Evolutionary conservation across 768 basidiomycete genomes (phyloP), one percentile per base, ranked within the genome.

Genomic region (Termitomyces sp.): DNA sequence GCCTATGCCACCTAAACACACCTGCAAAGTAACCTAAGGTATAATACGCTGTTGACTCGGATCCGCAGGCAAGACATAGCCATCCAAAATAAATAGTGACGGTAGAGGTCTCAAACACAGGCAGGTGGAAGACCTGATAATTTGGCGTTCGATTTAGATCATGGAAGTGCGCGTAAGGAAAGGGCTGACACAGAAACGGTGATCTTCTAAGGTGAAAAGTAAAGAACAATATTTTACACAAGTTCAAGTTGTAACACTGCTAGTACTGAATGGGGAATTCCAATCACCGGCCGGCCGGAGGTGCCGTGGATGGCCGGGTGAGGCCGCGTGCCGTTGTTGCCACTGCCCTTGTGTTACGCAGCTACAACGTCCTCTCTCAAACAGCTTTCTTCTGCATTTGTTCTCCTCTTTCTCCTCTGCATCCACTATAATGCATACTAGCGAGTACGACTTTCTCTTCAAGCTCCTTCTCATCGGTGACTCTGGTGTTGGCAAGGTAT

Each of bases 371-470:
- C 66, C 68, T 69, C 62, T 65, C 67, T 63, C 67, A 62, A 60
- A 64, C 63, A 57, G 63, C 69, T 64, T 56, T 60, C 63, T 63
- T 53, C 64, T 58, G 63, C 51, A 53, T 56, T 58, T 62, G 51
- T 60, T 56, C 61, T 64, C 59, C 59, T 63, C 57, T 50, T 54
- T 53, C 57, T 52, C 55, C 60, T 58, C 68, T 60, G 59, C 52
- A 56, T 27, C 50, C 38, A 39, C 52, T 55, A 53, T 58, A 60
- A 81, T 93, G 91, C 90, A 93, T 69, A 90, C 91, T 69, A 88
- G 87, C 78, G 91, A 93, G 72, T 94, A 94, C 83, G 92, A 94
- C 77, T 94, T 89, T 67, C 91, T 94, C 70, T 94, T 94, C 82
- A 94, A 94, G 78, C 89, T 94, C 56, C 87, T 94, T 68, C 89